phyloP scores from a whole-genome alignment of 78 protist genomes.

The Planoprotostelium fungivorum region DNA sequence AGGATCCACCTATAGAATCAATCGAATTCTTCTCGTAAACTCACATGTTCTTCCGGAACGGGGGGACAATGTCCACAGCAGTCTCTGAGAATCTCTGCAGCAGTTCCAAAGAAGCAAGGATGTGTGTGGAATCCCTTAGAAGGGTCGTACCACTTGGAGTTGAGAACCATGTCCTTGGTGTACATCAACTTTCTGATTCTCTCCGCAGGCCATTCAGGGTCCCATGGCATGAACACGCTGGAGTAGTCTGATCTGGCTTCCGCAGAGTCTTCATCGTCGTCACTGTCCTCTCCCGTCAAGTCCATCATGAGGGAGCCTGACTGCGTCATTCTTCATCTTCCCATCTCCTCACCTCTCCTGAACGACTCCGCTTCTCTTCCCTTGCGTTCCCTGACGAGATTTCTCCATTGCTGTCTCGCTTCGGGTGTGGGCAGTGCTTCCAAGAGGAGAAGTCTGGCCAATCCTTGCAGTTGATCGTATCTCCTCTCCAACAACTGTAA shows the following conservation, averaged over 20 bases:
- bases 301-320: too few relatives aligned
- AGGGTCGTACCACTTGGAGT: conserved; percentile 14
- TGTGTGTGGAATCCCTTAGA: conserved; percentile 12
- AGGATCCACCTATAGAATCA: neutral
- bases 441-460: conserved; percentile 11
- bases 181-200: conserved; percentile 4
- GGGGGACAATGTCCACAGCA: conserved; percentile 15
- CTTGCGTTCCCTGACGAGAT: neutral
- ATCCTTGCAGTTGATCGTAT: conserved; percentile 10
- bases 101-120: conserved; percentile 25
- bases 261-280: neutral
- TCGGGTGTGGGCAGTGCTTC: conserved; percentile 9
- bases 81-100: conserved; percentile 4
- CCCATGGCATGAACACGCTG: conserved; percentile 18
- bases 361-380: neutral
- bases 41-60: neutral
- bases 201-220: conserved; percentile 17
- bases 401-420: neutral
- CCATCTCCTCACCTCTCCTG: neutral
- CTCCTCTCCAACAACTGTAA: neutral
- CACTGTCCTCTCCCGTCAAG: neutral
- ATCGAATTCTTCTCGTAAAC: neutral
- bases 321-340: neutral
- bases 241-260: neutral
- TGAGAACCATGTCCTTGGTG: conserved; percentile 14